Conservation (phyloP, 345 rosid species). For the Pistacia vera region DNA sequence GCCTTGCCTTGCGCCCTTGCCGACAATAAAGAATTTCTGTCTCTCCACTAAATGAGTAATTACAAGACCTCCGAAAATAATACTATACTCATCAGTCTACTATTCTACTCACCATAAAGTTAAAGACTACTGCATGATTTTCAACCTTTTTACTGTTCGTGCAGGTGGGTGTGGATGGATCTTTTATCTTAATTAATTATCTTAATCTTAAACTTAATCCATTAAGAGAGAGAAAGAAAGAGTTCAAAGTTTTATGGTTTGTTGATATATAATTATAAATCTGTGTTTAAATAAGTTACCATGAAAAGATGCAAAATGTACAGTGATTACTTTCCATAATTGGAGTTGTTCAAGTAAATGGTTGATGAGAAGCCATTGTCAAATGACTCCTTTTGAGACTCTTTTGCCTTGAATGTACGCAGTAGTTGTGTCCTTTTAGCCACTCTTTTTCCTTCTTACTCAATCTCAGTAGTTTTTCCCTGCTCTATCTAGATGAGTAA, state of each 20-base stretch:
- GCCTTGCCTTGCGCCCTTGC: conserved; percentile 34
- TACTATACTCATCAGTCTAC: conserved; percentile 11
- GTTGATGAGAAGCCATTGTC: conserved; percentile 25
- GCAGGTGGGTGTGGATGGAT: conserved; percentile 15
- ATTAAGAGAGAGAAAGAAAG: not conserved
- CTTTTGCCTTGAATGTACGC: not conserved
- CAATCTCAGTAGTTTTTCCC: not conserved
- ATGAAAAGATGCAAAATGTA: conserved; percentile 13
- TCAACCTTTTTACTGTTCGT: conserved; percentile 21
- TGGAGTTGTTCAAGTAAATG: conserved; percentile 10
- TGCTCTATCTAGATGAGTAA: conserved; percentile 8
- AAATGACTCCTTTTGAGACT: conserved; percentile 5
- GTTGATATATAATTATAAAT: not conserved
- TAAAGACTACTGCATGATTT: conserved; percentile 20
- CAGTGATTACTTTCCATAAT: conserved; percentile 24
- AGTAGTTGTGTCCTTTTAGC: not conserved
- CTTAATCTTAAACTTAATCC: not conserved
- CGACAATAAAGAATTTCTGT: conserved; percentile 61
- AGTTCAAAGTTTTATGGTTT: not conserved
- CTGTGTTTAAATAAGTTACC: conserved; percentile 11
- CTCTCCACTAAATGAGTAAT: conserved; percentile 55
- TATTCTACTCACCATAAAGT: conserved; percentile 25
- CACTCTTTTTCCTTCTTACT: not conserved
- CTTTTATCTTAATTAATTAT: not conserved
- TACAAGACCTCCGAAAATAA: conserved; percentile 29